Percentiles rank a stretch among this genome's conserved stretches.
Conservation (phyloP, 108 stramenopile genomes). For the Nitzschia sp. region DNA sequence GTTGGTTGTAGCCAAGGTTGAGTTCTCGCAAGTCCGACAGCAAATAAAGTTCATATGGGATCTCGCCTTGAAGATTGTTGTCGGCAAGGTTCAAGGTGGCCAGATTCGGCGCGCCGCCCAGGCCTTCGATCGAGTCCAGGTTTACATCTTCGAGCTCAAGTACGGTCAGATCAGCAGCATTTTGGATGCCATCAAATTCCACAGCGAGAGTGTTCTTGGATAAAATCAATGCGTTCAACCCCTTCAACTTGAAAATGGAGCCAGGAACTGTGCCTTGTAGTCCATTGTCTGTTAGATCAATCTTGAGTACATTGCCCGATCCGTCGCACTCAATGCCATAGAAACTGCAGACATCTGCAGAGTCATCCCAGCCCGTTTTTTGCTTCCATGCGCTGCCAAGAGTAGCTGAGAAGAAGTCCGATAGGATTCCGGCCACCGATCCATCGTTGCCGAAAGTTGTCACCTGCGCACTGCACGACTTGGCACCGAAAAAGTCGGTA, state of each 20-base stretch:
- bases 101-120: slow-evolving; percentile 31
- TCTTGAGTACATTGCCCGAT: slow-evolving; percentile 30
- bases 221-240: slow-evolving; percentile 35
- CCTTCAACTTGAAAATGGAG: slow-evolving; percentile 41
- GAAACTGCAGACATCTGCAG: slow-evolving; percentile 44
- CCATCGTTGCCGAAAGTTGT: slow-evolving; percentile 41
- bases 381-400: slow-evolving; percentile 27
- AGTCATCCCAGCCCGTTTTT: slow-evolving; percentile 27
- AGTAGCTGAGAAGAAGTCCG: slow-evolving; percentile 38
- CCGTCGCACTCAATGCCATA: slow-evolving; percentile 41
- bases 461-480: slow-evolving; percentile 41
- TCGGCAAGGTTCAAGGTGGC: slow-evolving; percentile 38
- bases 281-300: slow-evolving; percentile 62
- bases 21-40: slow-evolving; percentile 21
- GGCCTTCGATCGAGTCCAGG: slow-evolving; percentile 39
- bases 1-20: slow-evolving; percentile 24
- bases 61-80: slow-evolving; percentile 46
- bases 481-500: slow-evolving; percentile 33
- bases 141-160: slow-evolving; percentile 41
- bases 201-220: slow-evolving; percentile 43
- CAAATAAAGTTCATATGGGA: slow-evolving; percentile 44
- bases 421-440: slow-evolving; percentile 50
- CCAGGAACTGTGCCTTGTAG: slow-evolving; percentile 56
- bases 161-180: slow-evolving; percentile 33
- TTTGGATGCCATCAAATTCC: slow-evolving; percentile 30